Conservation (phyloP, 2,329 filamentous ascomycete genomes). For the Fusarium duplospermum region DNA sequence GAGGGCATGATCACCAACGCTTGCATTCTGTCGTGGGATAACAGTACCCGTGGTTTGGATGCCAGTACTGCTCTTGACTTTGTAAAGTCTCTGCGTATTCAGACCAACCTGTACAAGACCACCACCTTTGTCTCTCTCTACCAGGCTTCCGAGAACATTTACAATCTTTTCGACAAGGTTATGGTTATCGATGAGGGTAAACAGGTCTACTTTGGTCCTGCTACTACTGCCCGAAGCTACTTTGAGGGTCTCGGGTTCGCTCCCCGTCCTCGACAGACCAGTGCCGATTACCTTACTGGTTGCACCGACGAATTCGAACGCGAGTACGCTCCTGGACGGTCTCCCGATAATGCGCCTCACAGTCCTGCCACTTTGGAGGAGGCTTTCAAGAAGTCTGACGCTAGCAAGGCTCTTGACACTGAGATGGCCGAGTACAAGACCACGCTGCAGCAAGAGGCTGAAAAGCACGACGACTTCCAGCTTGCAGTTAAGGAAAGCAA, state of each 20-base stretch:
- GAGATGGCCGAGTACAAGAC: slow-evolving; percentile 79
- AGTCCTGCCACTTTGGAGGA: slow-evolving; percentile 73
- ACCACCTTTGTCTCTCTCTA: slow-evolving; percentile 89
- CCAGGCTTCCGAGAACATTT: slow-evolving; percentile 86
- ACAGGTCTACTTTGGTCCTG: slow-evolving; percentile 81
- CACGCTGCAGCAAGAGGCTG: slow-evolving; percentile 71
- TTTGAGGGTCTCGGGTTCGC: slow-evolving; percentile 83
- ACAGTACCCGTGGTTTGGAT: slow-evolving; percentile 76
- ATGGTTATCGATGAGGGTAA: slow-evolving; percentile 81
- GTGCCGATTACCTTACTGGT: slow-evolving; percentile 83
- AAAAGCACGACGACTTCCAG: slow-evolving; percentile 80
- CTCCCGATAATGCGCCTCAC: slow-evolving; percentile 74
- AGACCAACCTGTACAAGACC: slow-evolving; percentile 86
- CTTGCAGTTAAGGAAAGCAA: slow-evolving; percentile 82
- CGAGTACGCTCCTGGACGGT: slow-evolving; percentile 76
- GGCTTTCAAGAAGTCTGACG: slow-evolving; percentile 76
- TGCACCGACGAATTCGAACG: slow-evolving; percentile 88
- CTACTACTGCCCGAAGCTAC: slow-evolving; percentile 74
- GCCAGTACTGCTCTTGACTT: slow-evolving; percentile 76
- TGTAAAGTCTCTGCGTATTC: slow-evolving; percentile 76
- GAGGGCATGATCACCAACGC: slow-evolving; percentile 84
- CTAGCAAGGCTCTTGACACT: slow-evolving; percentile 64
- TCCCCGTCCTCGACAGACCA: slow-evolving; percentile 81
- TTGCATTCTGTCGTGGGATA: slow-evolving; percentile 81
- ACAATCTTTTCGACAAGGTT: slow-evolving; percentile 84